Evolutionary conservation across 73 alveolate genomes (phyloP).

Genomic region (Tetrahymena thermophila): DNA sequence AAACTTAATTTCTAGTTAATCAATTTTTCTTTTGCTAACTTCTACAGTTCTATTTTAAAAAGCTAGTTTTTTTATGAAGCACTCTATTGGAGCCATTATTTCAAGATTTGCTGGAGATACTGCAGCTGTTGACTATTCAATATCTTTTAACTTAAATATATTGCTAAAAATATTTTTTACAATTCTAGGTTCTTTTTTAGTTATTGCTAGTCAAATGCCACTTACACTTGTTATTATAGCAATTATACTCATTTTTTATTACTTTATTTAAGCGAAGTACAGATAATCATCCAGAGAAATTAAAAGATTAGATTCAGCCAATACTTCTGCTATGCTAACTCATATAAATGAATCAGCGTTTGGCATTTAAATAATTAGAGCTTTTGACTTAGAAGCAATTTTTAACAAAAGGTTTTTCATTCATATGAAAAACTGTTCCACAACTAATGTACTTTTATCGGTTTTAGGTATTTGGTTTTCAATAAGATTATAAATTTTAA

Average conservation of each 20-base stretch:
- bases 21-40: conserved; percentile 3
- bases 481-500: conserved; percentile 25
- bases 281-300: conserved; percentile 35
- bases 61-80: conserved; percentile 23
- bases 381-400: not conserved
- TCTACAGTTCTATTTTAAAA: conserved; percentile 5
- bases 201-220: conserved; percentile 17
- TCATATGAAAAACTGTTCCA: conserved; percentile 1
- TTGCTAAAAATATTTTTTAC: conserved; percentile 10
- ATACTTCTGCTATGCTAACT: conserved; percentile 13
- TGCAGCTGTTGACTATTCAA: conserved; percentile 18
- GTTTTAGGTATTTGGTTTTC: conserved; percentile 25
- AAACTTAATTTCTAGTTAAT: conserved; percentile 19
- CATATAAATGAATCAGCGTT: conserved; percentile 38
- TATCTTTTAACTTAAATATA: conserved; percentile 16
- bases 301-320: conserved; percentile 36
- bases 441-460: conserved; percentile 12
- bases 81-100: conserved; percentile 28
- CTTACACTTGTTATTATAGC: conserved; percentile 5
- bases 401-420: conserved; percentile 7
- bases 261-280: conserved; percentile 3
- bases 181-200: conserved; percentile 28
- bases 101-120: conserved; percentile 37
- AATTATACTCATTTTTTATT: not conserved
- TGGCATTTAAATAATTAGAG: conserved; percentile 32